Base-by-base conservation (phyloP, 441 rosid species). In the Adansonia grandidieri region DNA sequence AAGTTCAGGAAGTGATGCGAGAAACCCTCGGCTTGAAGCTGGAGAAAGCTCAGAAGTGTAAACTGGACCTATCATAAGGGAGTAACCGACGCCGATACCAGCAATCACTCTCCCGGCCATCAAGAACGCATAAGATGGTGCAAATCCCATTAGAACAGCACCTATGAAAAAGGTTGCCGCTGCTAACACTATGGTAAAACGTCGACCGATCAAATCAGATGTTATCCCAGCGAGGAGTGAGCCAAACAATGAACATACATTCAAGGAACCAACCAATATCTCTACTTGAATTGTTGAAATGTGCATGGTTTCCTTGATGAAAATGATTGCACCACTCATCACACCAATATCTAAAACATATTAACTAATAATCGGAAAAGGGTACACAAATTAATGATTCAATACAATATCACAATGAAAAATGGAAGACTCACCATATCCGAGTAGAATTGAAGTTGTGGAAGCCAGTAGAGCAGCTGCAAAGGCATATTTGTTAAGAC, bases 41-140 rank as follows among this genome's bases (percentile, higher is more conserved):
- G 94, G 92, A 9, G 94, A 89, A 58, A 90, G 82, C 85, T 91
- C 96, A 0, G 94, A 84, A 0, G 86, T 81, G 61, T 91, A 91
- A 28, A 91, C 92, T 0, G 96, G 96, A 14, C 89, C 92, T 0
- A 90, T 89, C 93, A 89, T 90, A 17, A 91, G 82, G 51, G 96
- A 85, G 83, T 81, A 91, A 32, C 96, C 96, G 13, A 91, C 92
- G 2, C 96, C 96, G 19, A 90, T 79, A 9, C 96, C 94, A 3
- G 96, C 92, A 1, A 91, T 81, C 19, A 87, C 80, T 74, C 96
- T 82, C 32, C 96, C 96, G 4, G 86, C 88, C 86, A 91, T 76
- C 28, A 91, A 90, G 76, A 76, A 83, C 0, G 20, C 0, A 82
- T 80, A 91, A 2, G 89, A 86, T 9, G 91, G 89, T 3, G 94